These are phyloP conservation scores for Penicillium antarcticum DNA, from an alignment of 495 filamentous ascomycete species.

Conservation along the genomic window DNA sequence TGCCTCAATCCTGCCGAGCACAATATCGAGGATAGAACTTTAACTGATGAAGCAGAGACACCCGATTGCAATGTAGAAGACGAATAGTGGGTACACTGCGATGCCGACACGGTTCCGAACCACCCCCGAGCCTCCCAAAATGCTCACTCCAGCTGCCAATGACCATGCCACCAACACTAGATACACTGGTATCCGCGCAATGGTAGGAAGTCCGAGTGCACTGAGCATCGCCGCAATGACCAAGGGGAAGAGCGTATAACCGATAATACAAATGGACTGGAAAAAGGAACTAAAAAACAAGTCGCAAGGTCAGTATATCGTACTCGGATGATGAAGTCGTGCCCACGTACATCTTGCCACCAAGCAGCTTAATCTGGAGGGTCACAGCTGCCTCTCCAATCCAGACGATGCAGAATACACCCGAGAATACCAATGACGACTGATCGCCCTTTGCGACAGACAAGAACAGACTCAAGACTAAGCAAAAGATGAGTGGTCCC, in stretches of 20 bases:
- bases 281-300: constrained; percentile 75
- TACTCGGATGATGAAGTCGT: background rate
- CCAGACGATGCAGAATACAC: constrained; percentile 96
- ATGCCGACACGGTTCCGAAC: constrained; percentile 91
- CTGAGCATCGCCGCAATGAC: constrained; percentile 91
- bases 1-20: background rate
- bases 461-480: constrained; percentile 80
- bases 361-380: constrained; percentile 95
- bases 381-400: constrained; percentile 95
- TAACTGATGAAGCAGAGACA: constrained; percentile 97
- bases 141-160: constrained; percentile 91
- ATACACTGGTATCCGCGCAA: constrained; percentile 86
- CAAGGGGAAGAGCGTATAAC: constrained; percentile 97
- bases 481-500: constrained; percentile 89
- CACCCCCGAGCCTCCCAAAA: constrained; percentile 91
- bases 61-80: constrained; percentile 93
- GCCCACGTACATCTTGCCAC: constrained; percentile 87
- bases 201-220: constrained; percentile 69
- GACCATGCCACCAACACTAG: constrained; percentile 86
- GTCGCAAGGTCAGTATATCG: constrained; percentile 18
- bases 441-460: constrained; percentile 75
- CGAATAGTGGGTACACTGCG: constrained; percentile 89
- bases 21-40: constrained; percentile 2
- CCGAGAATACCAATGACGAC: constrained; percentile 85
- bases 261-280: constrained; percentile 95